phyloP scores from a whole-genome alignment of 2,329 filamentous ascomycete genomes.

The Arthrinium puccinioides region DNA sequence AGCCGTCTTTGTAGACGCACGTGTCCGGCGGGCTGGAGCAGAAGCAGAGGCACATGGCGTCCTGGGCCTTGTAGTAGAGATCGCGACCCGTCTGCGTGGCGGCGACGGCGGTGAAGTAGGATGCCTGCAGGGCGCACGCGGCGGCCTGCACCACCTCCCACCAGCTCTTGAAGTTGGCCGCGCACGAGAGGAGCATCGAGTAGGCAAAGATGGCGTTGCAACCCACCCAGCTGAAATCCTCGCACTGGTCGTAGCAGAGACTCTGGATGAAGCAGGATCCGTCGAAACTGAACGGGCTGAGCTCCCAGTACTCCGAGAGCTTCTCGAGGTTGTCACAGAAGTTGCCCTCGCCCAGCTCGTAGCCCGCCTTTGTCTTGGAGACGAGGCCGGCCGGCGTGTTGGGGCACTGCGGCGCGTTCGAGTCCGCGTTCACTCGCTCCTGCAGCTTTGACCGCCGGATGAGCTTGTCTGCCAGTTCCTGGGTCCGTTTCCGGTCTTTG shows the following conservation, averaged over 20 bases:
- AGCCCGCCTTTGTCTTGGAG: not conserved
- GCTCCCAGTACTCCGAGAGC: not conserved
- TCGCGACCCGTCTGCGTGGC: not conserved
- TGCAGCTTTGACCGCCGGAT: not conserved
- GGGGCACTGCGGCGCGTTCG: conserved; percentile 1
- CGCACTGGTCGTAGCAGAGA: conserved; percentile 1
- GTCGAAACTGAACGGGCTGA: conserved; percentile 1
- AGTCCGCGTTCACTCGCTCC: conserved; percentile 1
- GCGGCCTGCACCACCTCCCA: not conserved
- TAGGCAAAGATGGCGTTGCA: not conserved
- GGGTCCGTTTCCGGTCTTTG: not conserved
- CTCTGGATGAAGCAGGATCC: not conserved
- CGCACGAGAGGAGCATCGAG: not conserved
- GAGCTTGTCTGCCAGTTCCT: not conserved
- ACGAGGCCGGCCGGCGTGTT: conserved; percentile 1
- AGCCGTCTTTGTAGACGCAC: no score
- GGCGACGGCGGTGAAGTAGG: not conserved
- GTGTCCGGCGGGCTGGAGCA: conserved; percentile 1
- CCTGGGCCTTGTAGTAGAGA: conserved; percentile 2
- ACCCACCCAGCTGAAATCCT: not conserved
- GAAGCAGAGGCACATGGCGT: conserved; percentile 5
- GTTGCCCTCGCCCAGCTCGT: not conserved
- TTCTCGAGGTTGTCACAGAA: not conserved
- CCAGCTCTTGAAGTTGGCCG: not conserved
- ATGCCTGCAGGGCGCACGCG: not conserved